Evolutionary conservation across 208 protist species (phyloP).

Genomic region (Leishmania lainsoni): DNA sequence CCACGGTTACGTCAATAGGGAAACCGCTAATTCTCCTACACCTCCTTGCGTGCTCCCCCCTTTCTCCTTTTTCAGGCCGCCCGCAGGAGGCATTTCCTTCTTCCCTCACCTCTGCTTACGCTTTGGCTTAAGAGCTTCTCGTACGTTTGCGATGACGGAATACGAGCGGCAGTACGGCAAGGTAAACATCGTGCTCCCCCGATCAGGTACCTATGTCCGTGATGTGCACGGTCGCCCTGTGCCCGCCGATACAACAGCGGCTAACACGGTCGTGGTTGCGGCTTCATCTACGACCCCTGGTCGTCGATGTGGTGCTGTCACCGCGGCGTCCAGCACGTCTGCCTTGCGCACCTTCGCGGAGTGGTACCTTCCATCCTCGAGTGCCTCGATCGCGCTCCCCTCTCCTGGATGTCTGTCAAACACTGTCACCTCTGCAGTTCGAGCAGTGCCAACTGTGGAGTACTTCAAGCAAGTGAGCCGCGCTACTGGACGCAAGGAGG

Average conservation of each 20-base stretch:
- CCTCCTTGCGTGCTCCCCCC: neutral
- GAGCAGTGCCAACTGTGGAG: conserved; percentile 37
- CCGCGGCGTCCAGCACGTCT: neutral
- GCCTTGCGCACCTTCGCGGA: conserved; percentile 46
- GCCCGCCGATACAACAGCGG: neutral
- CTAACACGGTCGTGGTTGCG: neutral
- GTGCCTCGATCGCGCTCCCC: neutral
- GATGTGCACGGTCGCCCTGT: conserved; percentile 29
- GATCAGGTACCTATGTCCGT: conserved; percentile 5
- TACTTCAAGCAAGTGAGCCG: conserved; percentile 49
- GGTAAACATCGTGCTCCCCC: conserved; percentile 37
- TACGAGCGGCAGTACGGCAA: conserved; percentile 53
- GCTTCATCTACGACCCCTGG: neutral
- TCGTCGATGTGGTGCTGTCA: conserved; percentile 2
- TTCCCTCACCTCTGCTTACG: neutral
- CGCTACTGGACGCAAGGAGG: conserved; percentile 38
- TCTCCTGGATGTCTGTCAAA: neutral
- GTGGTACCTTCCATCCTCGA: conserved; percentile 44
- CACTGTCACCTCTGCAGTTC: conserved; percentile 4
- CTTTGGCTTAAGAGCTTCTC: neutral
- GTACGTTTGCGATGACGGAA: conserved; percentile 18
- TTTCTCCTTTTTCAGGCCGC: neutral
- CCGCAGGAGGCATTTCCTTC: neutral
- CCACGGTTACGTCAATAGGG: neutral
- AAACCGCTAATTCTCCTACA: neutral